Conservation (phyloP, 2,329 filamentous ascomycete genomes). For the Alternaria arbusti region DNA sequence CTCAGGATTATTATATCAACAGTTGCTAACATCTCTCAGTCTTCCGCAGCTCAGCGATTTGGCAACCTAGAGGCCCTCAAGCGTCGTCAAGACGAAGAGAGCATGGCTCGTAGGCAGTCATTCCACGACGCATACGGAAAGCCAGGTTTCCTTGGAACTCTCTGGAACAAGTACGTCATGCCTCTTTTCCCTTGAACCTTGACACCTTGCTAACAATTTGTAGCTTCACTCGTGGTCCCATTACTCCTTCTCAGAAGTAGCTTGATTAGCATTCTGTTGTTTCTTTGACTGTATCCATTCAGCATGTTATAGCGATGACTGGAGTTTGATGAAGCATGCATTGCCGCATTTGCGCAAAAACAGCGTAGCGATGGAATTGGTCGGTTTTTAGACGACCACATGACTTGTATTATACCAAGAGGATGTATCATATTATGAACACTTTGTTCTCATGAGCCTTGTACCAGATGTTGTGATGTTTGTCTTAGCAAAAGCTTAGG, state of each 20-base stretch:
- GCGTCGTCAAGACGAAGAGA: constrained; percentile 37
- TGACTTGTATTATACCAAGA: constrained; percentile 1
- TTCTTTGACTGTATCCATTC: not conserved
- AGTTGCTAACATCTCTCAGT: constrained; percentile 25
- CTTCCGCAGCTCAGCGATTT: constrained; percentile 38
- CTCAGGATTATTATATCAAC: not conserved
- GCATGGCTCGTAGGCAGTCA: constrained; percentile 36
- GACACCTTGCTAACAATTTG: constrained; percentile 10
- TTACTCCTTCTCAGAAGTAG: not conserved
- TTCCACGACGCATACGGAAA: constrained; percentile 44
- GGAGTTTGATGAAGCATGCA: not conserved
- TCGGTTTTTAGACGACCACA: not conserved
- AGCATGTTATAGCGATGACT: not conserved
- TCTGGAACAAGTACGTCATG: constrained; percentile 44
- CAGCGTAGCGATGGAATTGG: not conserved
- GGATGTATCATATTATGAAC: not conserved
- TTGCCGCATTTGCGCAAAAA: not conserved
- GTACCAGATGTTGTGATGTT: not conserved
- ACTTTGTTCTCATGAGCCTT: not conserved
- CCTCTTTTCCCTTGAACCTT: too few relatives aligned
- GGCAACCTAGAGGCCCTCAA: constrained; percentile 43
- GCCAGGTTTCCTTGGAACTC: constrained; percentile 37
- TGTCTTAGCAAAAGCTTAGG: constrained; percentile 11
- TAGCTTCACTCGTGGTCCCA: constrained; percentile 45
- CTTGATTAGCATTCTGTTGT: not conserved